Percentiles rank a stretch among this genome's conserved stretches.
Evolutionary conservation across 179 eudicot genomes (phyloP).

Genomic region (Camellia oleifera): DNA sequence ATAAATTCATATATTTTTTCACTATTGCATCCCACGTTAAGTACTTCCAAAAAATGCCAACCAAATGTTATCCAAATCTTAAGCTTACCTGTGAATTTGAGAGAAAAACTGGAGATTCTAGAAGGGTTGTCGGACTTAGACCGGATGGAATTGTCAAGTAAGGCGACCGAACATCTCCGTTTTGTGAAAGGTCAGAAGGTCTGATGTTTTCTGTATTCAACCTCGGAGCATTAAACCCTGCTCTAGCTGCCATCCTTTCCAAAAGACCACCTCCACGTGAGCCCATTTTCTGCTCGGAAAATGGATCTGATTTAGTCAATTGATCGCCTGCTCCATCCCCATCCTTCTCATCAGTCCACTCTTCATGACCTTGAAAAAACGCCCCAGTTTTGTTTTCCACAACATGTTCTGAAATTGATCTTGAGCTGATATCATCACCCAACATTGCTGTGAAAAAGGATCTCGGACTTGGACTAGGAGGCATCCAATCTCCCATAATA

Average conservation of each 20-base stretch:
- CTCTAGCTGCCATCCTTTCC: conserved; percentile 57
- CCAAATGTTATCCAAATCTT: background rate
- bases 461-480: conserved; percentile 46
- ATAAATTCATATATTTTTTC: no score
- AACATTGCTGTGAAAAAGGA: conserved; percentile 35
- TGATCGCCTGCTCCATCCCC: conserved; percentile 18
- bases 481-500: conserved; percentile 42
- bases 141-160: conserved; percentile 52
- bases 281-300: conserved; percentile 29
- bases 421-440: conserved; percentile 32
- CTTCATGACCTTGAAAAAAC: conserved; percentile 13
- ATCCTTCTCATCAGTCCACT: conserved; percentile 22
- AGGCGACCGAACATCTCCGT: conserved; percentile 33
- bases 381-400: conserved; percentile 15
- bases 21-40: no score
- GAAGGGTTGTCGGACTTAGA: conserved; percentile 52
- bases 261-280: conserved; percentile 49
- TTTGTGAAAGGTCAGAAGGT: conserved; percentile 29
- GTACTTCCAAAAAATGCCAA: background rate
- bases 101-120: conserved; percentile 64
- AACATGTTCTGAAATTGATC: conserved; percentile 23
- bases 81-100: conserved; percentile 51
- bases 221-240: conserved; percentile 61
- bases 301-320: conserved; percentile 15
- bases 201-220: conserved; percentile 54